Base-by-base conservation (phyloP, 257 asterid genomes). In the Buddleja alternifolia region DNA sequence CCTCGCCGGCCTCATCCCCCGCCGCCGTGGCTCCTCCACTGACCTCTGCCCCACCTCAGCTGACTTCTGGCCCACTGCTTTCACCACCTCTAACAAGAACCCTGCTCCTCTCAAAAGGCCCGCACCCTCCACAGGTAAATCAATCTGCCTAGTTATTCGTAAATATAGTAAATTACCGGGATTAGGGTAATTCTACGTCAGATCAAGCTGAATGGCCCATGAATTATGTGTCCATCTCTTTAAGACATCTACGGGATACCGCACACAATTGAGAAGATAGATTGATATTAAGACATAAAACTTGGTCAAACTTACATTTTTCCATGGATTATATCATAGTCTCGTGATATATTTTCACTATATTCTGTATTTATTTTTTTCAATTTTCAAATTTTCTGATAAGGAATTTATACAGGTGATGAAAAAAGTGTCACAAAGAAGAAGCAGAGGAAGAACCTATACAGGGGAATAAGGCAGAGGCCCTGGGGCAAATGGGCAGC, bases 401-500 rank as follows among this genome's bases (percentile, higher is more conserved):
- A 16, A 3, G 42, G 66, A 24, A 45, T 72, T 55, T 59, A 7
- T 45, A n/a, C 79, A 85, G 95, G 75, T 60, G 74, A 34, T 24
- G 84, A 60, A n/a, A 77, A 66, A 50, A 14, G 10, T 4, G 67
- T 34, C 9, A 24, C 24, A 5, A 42, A 75, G 61, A 81, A 81
- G 78, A 80, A 78, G 71, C 89, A 81, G 86, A 82, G 95, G 84
- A 92, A 85, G 46, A 92, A 81, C 50, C 63, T 85, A 3, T 92
- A 89, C 83, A 78, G 96, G 29, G 98, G 98, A 41, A 89, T 92
- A 25, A 72, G 98, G 83, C 98, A 86, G 78, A 75, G 98, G 41
- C 96, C 96, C 0, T 89, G 96, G 98, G 98, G 98, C 1, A 92
- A 92, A 84, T 92, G 96, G 96, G 98, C 98, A 0, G 96, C 98